These are phyloP conservation scores for Coelomomyces lativittatus DNA, from an alignment of 371 early-diverging fungal species.

Conservation along the genomic window DNA sequence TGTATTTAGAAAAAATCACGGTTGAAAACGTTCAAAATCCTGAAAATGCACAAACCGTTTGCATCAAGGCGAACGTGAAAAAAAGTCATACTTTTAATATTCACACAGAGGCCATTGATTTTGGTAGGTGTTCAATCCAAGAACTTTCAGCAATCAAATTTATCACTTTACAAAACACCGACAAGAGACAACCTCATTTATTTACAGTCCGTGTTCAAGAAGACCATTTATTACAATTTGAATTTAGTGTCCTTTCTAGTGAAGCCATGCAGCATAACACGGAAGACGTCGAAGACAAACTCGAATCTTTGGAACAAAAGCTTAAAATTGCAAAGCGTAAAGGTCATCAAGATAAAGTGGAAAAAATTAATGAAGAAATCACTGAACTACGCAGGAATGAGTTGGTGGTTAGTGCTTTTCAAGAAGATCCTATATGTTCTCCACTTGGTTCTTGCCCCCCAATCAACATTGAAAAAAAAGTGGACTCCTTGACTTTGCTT, in stretches of 20 bases:
- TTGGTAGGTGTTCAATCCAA: conserved; percentile 51
- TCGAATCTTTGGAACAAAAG: conserved; percentile 87
- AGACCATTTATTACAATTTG: conserved; percentile 42
- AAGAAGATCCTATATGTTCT: no score
- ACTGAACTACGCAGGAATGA: conserved; percentile 11
- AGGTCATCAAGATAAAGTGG: conserved; percentile 68
- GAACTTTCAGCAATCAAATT: conserved; percentile 14
- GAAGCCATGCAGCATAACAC: conserved; percentile 33
- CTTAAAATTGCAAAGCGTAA: conserved; percentile 87
- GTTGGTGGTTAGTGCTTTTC: neutral
- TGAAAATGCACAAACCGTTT: conserved; percentile 56
- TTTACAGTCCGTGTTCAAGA: conserved; percentile 64
- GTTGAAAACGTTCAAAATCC: conserved; percentile 79
- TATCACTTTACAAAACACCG: conserved; percentile 59
- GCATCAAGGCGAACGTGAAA: conserved; percentile 74
- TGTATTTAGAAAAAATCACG: conserved; percentile 64
- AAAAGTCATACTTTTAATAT: conserved; percentile 76
- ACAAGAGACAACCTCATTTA: conserved; percentile 51
- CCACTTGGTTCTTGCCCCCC: neutral
- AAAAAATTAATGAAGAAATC: conserved; percentile 63
- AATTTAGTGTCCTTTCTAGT: conserved; percentile 46
- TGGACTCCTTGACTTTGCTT: neutral
- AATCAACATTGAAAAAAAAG: neutral
- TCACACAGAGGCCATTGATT: conserved; percentile 51
- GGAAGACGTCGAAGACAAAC: conserved; percentile 74